Conservation (phyloP, 257 asterid species). For the Rubia yunnanensis region DNA sequence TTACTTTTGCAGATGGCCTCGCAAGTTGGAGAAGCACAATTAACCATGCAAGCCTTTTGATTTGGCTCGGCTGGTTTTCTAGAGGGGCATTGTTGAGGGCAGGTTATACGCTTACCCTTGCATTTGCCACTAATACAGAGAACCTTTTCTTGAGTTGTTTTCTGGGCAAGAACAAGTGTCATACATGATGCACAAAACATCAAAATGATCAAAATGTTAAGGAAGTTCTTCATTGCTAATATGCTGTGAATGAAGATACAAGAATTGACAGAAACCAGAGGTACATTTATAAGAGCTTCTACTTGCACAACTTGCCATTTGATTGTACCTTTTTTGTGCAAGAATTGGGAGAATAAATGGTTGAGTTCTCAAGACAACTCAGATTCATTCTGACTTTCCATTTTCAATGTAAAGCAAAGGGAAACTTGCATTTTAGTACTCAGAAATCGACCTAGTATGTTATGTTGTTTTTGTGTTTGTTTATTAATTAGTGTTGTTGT, state of each 20-base stretch:
- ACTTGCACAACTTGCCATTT: neutral
- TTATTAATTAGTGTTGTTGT: neutral
- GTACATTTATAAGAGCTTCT: neutral
- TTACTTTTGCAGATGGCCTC: constrained; percentile 24
- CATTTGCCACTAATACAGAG: neutral
- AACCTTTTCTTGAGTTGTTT: neutral
- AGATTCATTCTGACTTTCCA: neutral
- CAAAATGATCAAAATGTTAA: neutral
- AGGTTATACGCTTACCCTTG: constrained; percentile 2
- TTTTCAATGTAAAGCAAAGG: neutral
- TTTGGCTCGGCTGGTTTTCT: constrained; percentile 17
- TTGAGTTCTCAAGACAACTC: neutral
- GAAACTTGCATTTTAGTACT: neutral
- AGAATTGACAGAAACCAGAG: neutral
- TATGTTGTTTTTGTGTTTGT: neutral
- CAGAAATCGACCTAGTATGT: neutral
- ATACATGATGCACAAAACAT: neutral
- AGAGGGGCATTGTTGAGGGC: constrained; percentile 46
- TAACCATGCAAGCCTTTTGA: constrained; percentile 44
- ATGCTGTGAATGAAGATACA: neutral
- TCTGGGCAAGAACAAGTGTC: neutral
- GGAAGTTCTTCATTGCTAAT: neutral
- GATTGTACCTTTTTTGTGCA: neutral
- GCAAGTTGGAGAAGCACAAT: constrained; percentile 32
- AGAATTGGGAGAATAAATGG: neutral